Evolutionary conservation across 306 rosid genomes (phyloP).

Genomic region (Quercus robur): DNA sequence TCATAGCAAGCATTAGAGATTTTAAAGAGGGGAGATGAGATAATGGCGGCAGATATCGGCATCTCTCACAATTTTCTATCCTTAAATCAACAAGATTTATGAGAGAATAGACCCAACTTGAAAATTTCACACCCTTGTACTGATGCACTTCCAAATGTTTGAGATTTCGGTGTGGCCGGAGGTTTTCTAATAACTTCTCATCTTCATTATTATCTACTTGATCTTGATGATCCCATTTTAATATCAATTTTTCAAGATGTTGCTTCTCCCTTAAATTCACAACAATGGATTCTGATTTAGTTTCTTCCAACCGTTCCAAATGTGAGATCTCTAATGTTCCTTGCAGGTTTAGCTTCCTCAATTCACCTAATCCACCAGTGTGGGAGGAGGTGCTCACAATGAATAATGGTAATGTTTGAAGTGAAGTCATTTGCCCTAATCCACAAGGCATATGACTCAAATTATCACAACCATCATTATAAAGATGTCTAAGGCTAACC

Average conservation of each 20-base stretch:
- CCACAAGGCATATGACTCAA: too few species aligned
- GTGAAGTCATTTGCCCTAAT: too few species aligned
- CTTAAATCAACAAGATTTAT: not conserved
- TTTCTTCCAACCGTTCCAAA: too few species aligned
- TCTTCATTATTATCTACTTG: not conserved
- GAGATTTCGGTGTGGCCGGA: not conserved
- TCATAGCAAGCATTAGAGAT: rapidly evolving
- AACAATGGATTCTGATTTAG: too few species aligned
- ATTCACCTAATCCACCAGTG: too few species aligned
- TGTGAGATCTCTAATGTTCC: too few species aligned
- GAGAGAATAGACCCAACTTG: not conserved
- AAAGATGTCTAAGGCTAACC: too few species aligned
- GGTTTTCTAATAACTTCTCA: not conserved
- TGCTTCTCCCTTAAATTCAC: not conserved
- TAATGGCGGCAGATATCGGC: not conserved
- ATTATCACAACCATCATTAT: too few species aligned
- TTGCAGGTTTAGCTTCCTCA: too few species aligned
- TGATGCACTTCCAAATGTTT: not conserved
- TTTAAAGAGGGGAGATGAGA: not conserved
- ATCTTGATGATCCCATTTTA: not conserved
- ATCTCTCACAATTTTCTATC: not conserved
- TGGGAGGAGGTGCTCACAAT: too few species aligned
- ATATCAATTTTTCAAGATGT: not conserved
- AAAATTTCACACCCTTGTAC: not conserved
- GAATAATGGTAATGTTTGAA: too few species aligned